Conservation (phyloP, 768 basidiomycete species). For the Neoboletus magnificus region DNA sequence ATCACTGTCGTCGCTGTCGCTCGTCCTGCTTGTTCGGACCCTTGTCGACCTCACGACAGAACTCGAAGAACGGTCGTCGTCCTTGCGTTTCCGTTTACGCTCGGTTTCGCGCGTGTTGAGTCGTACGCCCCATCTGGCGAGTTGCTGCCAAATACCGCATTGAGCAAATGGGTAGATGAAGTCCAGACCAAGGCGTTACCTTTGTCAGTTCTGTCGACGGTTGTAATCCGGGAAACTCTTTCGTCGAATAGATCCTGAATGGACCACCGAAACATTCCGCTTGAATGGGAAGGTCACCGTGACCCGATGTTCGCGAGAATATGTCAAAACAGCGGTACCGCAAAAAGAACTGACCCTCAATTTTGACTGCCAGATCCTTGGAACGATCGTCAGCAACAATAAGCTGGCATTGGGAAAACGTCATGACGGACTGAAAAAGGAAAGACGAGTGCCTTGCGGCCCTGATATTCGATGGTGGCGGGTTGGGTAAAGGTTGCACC, state of each 20-base stretch:
- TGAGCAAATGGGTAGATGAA: background rate
- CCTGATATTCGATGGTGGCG: conserved; percentile 49
- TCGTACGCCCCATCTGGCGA: conserved; percentile 33
- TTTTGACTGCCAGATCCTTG: conserved; percentile 66
- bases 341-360: conserved; percentile 63
- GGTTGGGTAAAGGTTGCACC: conserved; percentile 64
- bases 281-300: conserved; percentile 41
- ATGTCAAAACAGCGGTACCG: conserved; percentile 74
- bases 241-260: conserved; percentile 70
- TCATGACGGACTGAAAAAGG: conserved; percentile 52
- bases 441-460: conserved; percentile 53
- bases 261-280: conserved; percentile 65
- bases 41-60: conserved; percentile 3
- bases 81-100: conserved; percentile 35
- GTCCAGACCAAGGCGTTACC: conserved; percentile 26
- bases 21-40: conserved; percentile 11
- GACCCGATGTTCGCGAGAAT: conserved; percentile 35
- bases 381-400: background rate
- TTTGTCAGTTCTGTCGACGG: conserved; percentile 70
- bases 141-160: conserved; percentile 25
- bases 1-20: conserved; percentile 28
- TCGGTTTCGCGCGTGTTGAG: conserved; percentile 37
- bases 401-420: conserved; percentile 7
- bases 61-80: conserved; percentile 4
- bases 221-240: conserved; percentile 68